Percentiles rank a stretch among this genome's conserved stretches.
Evolutionary conservation across 1,284 basidiomycete species (phyloP).

Genomic region (Sporisorium iseilematis-ciliati): DNA sequence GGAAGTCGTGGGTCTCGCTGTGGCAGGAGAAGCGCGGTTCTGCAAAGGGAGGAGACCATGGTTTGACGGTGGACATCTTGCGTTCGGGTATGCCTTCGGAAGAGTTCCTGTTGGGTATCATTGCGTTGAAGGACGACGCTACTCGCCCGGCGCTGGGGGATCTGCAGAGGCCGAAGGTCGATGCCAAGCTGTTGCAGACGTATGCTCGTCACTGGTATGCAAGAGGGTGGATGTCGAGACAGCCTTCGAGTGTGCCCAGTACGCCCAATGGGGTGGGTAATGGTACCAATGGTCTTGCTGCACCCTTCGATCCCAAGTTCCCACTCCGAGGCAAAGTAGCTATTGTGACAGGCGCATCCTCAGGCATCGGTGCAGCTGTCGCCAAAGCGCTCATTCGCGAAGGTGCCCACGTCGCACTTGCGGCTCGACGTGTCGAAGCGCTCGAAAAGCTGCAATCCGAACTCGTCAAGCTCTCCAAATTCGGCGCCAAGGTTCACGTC

Average conservation of each 20-base stretch:
- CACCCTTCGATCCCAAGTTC: slow-evolving; percentile 38
- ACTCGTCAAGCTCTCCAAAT: slow-evolving; percentile 17
- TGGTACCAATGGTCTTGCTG: slow-evolving; percentile 20
- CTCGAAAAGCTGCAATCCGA: slow-evolving; percentile 38
- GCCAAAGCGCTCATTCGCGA: slow-evolving; percentile 52
- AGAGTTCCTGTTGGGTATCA: slow-evolving; percentile 58
- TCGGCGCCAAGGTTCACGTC: slow-evolving; percentile 36
- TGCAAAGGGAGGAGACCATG: slow-evolving; percentile 50
- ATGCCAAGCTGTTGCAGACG: slow-evolving; percentile 59
- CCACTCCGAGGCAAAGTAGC: slow-evolving; percentile 67
- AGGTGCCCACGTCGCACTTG: slow-evolving; percentile 55
- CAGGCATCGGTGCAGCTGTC: slow-evolving; percentile 70
- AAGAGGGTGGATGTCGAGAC: slow-evolving; percentile 63
- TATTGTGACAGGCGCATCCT: slow-evolving; percentile 70
- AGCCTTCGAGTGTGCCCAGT: slow-evolving; percentile 37
- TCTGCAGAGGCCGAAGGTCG: slow-evolving; percentile 58
- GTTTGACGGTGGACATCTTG: slow-evolving; percentile 64
- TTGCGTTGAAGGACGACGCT: slow-evolving; percentile 64
- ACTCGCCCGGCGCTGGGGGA: slow-evolving; percentile 53
- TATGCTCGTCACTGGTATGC: slow-evolving; percentile 67
- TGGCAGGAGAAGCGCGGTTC: slow-evolving; percentile 62
- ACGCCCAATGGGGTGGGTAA: slow-evolving; percentile 28
- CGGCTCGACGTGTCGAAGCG: slow-evolving; percentile 48
- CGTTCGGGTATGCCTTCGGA: slow-evolving; percentile 64
- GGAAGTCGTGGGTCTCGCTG: slow-evolving; percentile 65